These are phyloP conservation scores for Candida sp. DNA, from an alignment of 1,139 yeast genomes.

Conservation along the genomic window DNA sequence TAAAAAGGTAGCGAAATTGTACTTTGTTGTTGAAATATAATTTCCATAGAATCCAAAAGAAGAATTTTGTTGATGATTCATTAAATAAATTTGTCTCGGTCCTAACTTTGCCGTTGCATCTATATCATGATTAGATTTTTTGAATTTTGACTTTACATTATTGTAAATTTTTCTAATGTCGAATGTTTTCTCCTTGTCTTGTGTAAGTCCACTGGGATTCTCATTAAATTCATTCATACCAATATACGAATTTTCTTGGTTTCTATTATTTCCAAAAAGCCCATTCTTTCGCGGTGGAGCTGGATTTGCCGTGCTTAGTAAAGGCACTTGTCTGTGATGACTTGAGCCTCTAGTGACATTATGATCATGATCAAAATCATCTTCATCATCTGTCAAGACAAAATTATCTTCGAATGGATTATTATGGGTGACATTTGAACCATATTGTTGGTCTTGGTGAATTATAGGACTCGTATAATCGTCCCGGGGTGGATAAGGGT, in stretches of 20 bases:
- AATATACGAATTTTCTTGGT: conserved; percentile 12
- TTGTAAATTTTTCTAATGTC: conserved; percentile 52
- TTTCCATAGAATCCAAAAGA: conserved; percentile 68
- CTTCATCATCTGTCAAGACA: conserved; percentile 33
- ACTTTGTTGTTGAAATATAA: conserved; percentile 95
- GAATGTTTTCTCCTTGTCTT: conserved; percentile 22
- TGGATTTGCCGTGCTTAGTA: conserved; percentile 18
- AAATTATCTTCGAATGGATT: conserved; percentile 39
- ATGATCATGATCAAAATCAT: conserved; percentile 10
- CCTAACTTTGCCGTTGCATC: conserved; percentile 10
- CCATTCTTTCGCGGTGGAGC: conserved; percentile 3
- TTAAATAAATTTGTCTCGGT: conserved; percentile 72
- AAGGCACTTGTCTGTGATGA: conserved; percentile 19
- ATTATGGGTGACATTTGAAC: not conserved
- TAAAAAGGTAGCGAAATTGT: conserved; percentile 86
- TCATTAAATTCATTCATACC: conserved; percentile 17
- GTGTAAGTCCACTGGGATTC: conserved; percentile 8
- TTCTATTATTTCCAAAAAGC: conserved; percentile 3
- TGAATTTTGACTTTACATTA: conserved; percentile 12
- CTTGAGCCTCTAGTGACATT: conserved; percentile 3
- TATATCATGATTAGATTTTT: conserved; percentile 4
- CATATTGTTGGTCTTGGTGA: conserved; percentile 4
- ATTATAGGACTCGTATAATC: conserved; percentile 12
- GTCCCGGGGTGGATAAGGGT: conserved; percentile 7
- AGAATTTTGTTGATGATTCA: conserved; percentile 55